Base-by-base conservation (phyloP, 2,329 filamentous ascomycete genomes). In the Ascochyta lentis region DNA sequence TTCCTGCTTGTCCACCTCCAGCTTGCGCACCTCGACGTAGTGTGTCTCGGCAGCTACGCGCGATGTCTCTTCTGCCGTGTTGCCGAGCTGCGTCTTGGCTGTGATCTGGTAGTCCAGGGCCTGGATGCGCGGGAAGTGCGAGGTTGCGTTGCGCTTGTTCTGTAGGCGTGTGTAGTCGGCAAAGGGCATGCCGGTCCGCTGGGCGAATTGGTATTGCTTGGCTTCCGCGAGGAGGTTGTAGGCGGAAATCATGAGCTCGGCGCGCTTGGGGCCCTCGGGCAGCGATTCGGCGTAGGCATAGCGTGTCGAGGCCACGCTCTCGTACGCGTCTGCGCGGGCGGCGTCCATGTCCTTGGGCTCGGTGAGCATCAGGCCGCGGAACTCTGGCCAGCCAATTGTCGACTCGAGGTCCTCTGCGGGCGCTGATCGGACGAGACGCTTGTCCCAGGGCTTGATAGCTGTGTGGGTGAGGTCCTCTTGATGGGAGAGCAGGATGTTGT, bases 401-500 rank as follows among this genome's bases (percentile, higher is more conserved):
- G 60, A 59, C 34, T 71, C 61, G 46, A 71, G 68, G 3, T 66
- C 58, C 7, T 53, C 41, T 16, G 67, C 65, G 8, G 60, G 59
- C 9, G 60, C 59, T 31, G 59, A 58, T 22, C 57, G 54, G 49
- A 65, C 45, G 24, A 66, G 46, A 44, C 54, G 44, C 50, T 63
- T 66, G 53, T 69, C 59, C 61, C 63, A 66, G 38, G 67, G 66
- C 35, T 52, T 52, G 16, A 67, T 35, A 6, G 59, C 26, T 29
- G 49, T 64, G 60, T 70, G 60, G 44, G 63, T 68, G 16, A 73
- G 56, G n/a, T 73, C 69, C 38, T 68, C 63, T 35, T 69, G 61
- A 54, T 73, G 70, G 5, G 57, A 50, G 19, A 61, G 54, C 10
- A 97, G 83, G 72, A 98, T 86, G 73, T 85, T 83, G 75, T 88